Conservation (phyloP, 768 basidiomycete genomes). For the Neoboletus brunneissimus region DNA sequence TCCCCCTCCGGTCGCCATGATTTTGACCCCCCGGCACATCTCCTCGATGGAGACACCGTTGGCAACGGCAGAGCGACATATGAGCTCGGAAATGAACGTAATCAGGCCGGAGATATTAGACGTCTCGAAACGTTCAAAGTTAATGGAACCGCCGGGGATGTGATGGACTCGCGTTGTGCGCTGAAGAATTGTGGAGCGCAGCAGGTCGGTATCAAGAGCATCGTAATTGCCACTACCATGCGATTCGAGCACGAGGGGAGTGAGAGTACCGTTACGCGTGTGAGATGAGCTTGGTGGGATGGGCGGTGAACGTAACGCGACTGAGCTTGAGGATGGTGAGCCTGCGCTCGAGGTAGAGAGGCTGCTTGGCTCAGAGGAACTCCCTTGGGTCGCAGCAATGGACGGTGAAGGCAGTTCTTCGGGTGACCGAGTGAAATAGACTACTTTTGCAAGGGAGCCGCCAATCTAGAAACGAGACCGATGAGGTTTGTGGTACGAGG, state of each 20-base stretch:
- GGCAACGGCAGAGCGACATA: slow-evolving; percentile 77
- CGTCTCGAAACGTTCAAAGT: slow-evolving; percentile 97
- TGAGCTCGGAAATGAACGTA: slow-evolving; percentile 81
- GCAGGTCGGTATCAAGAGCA: slow-evolving; percentile 40
- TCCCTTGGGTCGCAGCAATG: slow-evolving; percentile 56
- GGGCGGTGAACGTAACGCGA: slow-evolving; percentile 19
- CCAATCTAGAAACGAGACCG: slow-evolving; percentile 63
- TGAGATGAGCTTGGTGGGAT: slow-evolving; percentile 30
- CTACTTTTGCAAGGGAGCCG: slow-evolving; percentile 95
- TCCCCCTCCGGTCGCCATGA: slow-evolving; percentile 97
- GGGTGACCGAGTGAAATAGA: slow-evolving; percentile 95
- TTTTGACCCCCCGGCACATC: slow-evolving; percentile 91
- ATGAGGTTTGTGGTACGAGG: not conserved
- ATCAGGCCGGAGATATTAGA: slow-evolving; percentile 82
- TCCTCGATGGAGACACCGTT: slow-evolving; percentile 87
- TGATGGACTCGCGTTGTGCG: slow-evolving; percentile 59
- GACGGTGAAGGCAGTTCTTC: slow-evolving; percentile 81
- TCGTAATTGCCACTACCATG: slow-evolving; percentile 28
- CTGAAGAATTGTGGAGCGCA: slow-evolving; percentile 65
- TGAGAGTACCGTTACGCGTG: slow-evolving; percentile 69
- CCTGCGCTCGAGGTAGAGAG: slow-evolving; percentile 38
- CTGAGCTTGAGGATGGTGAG: slow-evolving; percentile 20
- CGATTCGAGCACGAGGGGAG: slow-evolving; percentile 71
- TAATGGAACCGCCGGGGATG: slow-evolving; percentile 94
- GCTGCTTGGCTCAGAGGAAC: slow-evolving; percentile 44